Base-by-base conservation (phyloP, 352 stramenopile species). In the Halophytophthora polymorphica region DNA sequence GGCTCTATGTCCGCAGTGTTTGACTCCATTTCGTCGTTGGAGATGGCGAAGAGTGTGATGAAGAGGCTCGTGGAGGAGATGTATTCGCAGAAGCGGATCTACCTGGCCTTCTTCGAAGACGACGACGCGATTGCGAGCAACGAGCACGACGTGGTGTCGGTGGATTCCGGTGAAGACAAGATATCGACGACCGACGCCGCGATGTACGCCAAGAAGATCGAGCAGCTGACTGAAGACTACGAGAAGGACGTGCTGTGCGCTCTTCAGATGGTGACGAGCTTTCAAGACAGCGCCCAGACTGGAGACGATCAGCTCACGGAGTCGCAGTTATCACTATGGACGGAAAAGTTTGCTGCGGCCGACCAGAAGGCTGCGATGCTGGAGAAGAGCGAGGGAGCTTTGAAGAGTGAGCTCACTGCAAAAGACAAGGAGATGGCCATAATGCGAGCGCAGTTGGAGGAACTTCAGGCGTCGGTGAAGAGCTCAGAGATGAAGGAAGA, bases 401-500 rank as follows among this genome's bases (percentile, higher is more conserved):
- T 77, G 4, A 28, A 56, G 3, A 21, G 35, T 43, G 53, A 81
- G 17, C 17, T 85, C 8, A 53, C 52, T 8, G 50, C 61, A 37
- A 70, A 54, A 44, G 47, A 75, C 2, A 49, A 53, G 3, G 45
- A 80, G 47, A 55, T 77, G 18, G 42, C 21, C 13, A 22, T 21
- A 14, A 66, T 71, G 50, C 36, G 59, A 22, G 18, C 28, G 29
- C 50, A 79, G 39, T 44, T 88, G 5, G 13, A 50, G 0, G 44
- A 59, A 6, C 56, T 86, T 22, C 58, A 78, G 47, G 41, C 64
- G 8, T 67, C 56, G 23, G 46, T 77, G 12, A 69, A 77, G 37
- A 68, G 50, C 21, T 64, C 53, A 18, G 74, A 88, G 46, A 64
- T 67, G 49, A 86, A 84, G 38, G 69, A 85, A 33, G 75, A 88